phyloP scores from a whole-genome alignment of 2,329 filamentous ascomycete genomes.

The Xylariaceae sp. region DNA sequence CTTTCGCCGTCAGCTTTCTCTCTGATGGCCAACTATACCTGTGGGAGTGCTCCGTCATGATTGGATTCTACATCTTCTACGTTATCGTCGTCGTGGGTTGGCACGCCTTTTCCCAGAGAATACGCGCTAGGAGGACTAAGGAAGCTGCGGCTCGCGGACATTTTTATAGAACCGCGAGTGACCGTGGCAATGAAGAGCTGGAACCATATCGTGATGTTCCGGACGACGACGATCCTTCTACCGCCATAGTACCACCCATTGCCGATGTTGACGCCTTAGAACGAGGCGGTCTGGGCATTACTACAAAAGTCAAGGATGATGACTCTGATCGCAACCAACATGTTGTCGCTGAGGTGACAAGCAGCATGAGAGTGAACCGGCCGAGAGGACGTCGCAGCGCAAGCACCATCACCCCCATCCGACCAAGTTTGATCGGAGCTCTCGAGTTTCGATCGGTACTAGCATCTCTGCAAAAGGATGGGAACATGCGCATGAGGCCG shows the following conservation, averaged over 20 bases:
- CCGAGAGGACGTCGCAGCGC: constrained; percentile 60
- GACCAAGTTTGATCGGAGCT: constrained; percentile 87
- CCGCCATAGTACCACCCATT: constrained; percentile 29
- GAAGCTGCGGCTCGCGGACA: constrained; percentile 71
- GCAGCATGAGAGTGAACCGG: constrained; percentile 84
- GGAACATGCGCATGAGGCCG: constrained; percentile 66
- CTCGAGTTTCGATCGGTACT: constrained; percentile 90
- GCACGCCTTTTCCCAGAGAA: constrained; percentile 77
- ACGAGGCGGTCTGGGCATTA: constrained; percentile 38
- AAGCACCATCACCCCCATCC: constrained; percentile 75
- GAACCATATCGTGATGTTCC: constrained; percentile 62
- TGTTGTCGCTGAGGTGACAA: constrained; percentile 76
- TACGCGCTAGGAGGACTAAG: constrained; percentile 54
- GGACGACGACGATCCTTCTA: constrained; percentile 44
- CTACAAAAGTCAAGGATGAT: constrained; percentile 42
- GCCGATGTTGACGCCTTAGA: constrained; percentile 43
- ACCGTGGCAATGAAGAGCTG: constrained; percentile 47
- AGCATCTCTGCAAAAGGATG: constrained; percentile 76
- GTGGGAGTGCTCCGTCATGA: constrained; percentile 90
- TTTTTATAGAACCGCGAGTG: constrained; percentile 54
- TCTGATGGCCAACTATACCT: constrained; percentile 76
- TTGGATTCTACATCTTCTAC: constrained; percentile 85
- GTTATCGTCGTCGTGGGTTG: constrained; percentile 81
- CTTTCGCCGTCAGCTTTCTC: constrained; percentile 82
- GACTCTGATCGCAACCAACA: constrained; percentile 53